Evolutionary conservation across 2,329 filamentous ascomycete genomes (phyloP), one percentile per base, ranked within the genome.

Genomic region (Calonectria hawksworthii): DNA sequence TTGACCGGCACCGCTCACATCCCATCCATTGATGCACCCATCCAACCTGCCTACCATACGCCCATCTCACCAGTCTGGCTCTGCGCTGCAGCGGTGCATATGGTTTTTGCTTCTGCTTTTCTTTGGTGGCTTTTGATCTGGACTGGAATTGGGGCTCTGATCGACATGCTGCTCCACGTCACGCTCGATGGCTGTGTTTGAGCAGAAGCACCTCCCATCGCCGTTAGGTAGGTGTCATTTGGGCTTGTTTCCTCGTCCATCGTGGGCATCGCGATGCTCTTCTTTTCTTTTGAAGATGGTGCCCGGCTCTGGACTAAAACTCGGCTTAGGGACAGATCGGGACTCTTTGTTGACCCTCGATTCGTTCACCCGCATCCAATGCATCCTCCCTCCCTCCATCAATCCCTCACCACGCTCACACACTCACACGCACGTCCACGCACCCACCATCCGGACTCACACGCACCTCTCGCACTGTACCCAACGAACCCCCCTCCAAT

Each of bases 381-480:
- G 36, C 34, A 61, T 56, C 50, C 36, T 66, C 52, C 50, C 36
- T 66, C 52, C 64, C 54, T 41, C 51, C 63, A 61, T 63, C 64
- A 63, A 44, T 68, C 64, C 44, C 70, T 73, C 65, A 63, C 64
- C 66, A 47, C 36, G 23, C 54, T 68, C 61, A 38, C 47, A 51
- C 47, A 41, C 50, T 21, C 59, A 52, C 44, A 54, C 50, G 26
- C 63, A 56, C 32, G 59, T 56, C 23, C 44, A 50, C 70, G 61
- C 52, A 61, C 64, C 41, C 64, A 63, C 64, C 61, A 67, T 34
- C 10, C 28, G 8, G 21, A 67, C 64, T 70, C 26, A 41, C 26
- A 52, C 34, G 30, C 23, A 51, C 26, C 51, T 38, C 41, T 63
- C 70, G 70, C 70, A 73, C 70, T 73, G 70, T 73, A 63, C 54